Evolutionary conservation across 495 filamentous ascomycete species (phyloP), one percentile per base, ranked within the genome.

Genomic region (Aspergillus conjunctus): DNA sequence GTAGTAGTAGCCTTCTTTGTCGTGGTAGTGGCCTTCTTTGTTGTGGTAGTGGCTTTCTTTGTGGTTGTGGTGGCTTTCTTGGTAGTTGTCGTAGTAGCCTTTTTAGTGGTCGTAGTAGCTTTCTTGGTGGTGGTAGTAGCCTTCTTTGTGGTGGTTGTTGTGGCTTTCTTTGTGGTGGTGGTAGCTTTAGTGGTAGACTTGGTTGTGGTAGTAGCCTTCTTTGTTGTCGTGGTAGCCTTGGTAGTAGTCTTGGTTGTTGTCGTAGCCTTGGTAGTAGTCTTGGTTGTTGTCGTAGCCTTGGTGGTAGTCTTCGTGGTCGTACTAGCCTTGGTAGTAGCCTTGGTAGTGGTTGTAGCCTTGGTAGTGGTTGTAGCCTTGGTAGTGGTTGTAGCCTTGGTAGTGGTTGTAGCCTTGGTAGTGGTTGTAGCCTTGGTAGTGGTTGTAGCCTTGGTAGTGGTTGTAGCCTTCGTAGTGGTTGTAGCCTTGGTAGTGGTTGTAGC

Each of bases 381-480:
- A 48, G 66, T 54, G 9, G 67, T 60, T 60, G 54, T 58, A 14
- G 48, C 46, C 15, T 45, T 59, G 17, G 60, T 51, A 3, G 58
- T 31, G 2, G 58, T 31, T 18, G 64, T 66, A 34, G 15, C n/a
- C n/a, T n/a, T 46, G 5, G 43, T 46, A 2, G 43, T 46, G 43
- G 43, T 20, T 2, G 43, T 8, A 2, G 12, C 17, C 43, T 46
- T 5, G 8, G 43, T 46, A 8, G 43, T 46, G 1, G 43, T 46
- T 9, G 15, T 46, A 2, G 43, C 18, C 9, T 17, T 46, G 17
- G 43, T 46, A 3, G 63, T 52, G 34, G 66, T 59, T 10, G 69
- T 54, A 14, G 68, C 66, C 1, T 66, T 67, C 6, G 64, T 68
- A n/a, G 66, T 59, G 7, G 54, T 63, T 4, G 56, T 58, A 45